phyloP scores from a whole-genome alignment of 129 eudicot species.

The Centella asiatica region DNA sequence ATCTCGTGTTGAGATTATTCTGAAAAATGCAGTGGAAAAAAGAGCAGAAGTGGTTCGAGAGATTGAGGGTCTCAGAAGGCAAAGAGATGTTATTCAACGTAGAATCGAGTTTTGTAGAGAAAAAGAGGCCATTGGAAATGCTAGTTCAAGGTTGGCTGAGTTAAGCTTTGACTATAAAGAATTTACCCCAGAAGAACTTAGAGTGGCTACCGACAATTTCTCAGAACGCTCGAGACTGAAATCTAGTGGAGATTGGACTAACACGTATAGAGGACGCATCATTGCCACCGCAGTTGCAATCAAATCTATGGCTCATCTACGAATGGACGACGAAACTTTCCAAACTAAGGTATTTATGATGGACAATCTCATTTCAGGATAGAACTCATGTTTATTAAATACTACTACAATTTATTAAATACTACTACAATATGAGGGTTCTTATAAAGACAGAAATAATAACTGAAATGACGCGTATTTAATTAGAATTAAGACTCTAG shows the following conservation, averaged over 20 bases:
- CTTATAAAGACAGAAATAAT: too few relatives aligned
- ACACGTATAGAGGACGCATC: constrained; percentile 53
- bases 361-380: neutral
- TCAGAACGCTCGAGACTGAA: constrained; percentile 37
- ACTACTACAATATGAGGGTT: too few relatives aligned
- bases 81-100: constrained; percentile 50
- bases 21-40: constrained; percentile 34
- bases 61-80: constrained; percentile 59
- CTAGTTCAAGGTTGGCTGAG: constrained; percentile 21
- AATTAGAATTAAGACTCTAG: too few relatives aligned
- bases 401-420: too few relatives aligned
- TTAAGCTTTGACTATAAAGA: constrained; percentile 37
- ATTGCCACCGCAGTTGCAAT: constrained; percentile 48
- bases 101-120: constrained; percentile 70
- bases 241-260: constrained; percentile 36
- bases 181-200: constrained; percentile 51
- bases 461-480: too few relatives aligned
- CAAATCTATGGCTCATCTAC: constrained; percentile 26
- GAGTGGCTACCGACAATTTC: constrained; percentile 59
- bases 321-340: constrained; percentile 34
- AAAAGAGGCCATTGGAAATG: constrained; percentile 58
- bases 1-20: constrained; percentile 35
- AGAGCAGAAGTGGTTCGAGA: constrained; percentile 48
- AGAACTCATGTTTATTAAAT: too few relatives aligned
- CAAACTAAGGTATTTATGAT: constrained; percentile 40